Conservation (phyloP, 306 rosid species). For the Fagus sylvatica region DNA sequence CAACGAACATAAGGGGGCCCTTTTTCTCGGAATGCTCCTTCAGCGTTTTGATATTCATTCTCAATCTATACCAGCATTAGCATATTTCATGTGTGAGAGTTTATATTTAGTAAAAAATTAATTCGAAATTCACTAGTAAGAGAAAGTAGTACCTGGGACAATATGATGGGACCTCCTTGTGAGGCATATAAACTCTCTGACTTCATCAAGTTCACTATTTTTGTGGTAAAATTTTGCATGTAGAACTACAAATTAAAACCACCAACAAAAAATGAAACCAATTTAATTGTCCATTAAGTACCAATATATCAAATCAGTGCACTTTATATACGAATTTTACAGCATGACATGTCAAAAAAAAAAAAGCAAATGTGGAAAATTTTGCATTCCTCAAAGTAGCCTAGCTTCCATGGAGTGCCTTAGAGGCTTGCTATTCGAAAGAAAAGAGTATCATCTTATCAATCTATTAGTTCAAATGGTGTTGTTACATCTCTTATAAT, state of each 20-base stretch:
- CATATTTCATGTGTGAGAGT: not conserved
- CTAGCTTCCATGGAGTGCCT: no score
- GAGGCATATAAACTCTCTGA: conserved; percentile 66
- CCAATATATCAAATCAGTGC: no score
- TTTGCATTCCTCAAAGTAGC: no score
- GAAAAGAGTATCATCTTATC: no score
- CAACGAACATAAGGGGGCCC: conserved; percentile 49
- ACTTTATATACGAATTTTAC: no score
- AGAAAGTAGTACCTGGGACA: conserved; percentile 49
- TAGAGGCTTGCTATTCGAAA: no score
- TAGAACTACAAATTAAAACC: conserved; percentile 41
- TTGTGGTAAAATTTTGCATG: conserved; percentile 75
- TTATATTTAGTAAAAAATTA: not conserved
- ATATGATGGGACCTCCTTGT: conserved; percentile 81
- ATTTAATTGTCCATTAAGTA: no score
- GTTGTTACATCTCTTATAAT: no score
- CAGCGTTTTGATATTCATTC: conserved; percentile 68
- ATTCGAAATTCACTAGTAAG: not conserved
- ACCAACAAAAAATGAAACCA: not conserved
- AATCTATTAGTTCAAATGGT: no score
- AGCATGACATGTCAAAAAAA: no score
- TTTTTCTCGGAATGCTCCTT: conserved; percentile 47
- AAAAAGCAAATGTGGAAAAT: no score
- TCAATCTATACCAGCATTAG: conserved; percentile 43
- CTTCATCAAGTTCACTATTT: conserved; percentile 69